Conservation (phyloP, 2,329 filamentous ascomycete species). For the Aspergillus ruber region DNA sequence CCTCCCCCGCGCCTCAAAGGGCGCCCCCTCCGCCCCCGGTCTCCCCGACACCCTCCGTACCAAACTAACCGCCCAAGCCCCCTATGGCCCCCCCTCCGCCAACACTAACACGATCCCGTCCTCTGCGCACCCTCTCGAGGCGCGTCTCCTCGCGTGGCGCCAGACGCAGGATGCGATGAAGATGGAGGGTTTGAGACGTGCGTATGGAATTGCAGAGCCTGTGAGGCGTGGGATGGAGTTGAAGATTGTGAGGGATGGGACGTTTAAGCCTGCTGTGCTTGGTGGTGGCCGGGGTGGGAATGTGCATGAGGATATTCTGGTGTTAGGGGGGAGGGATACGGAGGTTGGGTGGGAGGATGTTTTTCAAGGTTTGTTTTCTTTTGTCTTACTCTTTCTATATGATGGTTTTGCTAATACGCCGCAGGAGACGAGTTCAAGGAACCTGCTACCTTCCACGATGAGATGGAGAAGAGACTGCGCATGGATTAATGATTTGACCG, state of each 20-base stretch:
- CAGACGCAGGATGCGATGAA: conserved; percentile 79
- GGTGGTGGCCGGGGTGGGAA: conserved; percentile 53
- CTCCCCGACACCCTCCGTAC: conserved; percentile 88
- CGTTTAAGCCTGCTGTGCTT: conserved; percentile 68
- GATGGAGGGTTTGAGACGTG: conserved; percentile 79
- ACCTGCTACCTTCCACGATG: conserved; percentile 71
- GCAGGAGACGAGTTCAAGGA: conserved; percentile 62
- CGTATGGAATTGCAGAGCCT: conserved; percentile 89
- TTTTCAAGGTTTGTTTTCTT: conserved; percentile 56
- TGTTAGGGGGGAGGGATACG: conserved; percentile 61
- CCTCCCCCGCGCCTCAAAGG: conserved; percentile 50
- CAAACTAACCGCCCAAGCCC: conserved; percentile 62
- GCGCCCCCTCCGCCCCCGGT: conserved; percentile 84
- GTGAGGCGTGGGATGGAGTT: conserved; percentile 91
- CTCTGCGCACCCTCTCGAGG: conserved; percentile 81
- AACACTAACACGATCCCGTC: conserved; percentile 41
- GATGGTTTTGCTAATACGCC: conserved; percentile 6
- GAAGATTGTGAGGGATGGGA: conserved; percentile 70
- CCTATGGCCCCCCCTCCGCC: conserved; percentile 40
- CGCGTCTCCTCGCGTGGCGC: conserved; percentile 84
- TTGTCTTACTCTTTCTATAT: conserved; percentile 6
- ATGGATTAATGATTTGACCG: conserved; percentile 49
- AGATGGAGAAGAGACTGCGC: conserved; percentile 89
- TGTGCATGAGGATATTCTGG: conserved; percentile 83
- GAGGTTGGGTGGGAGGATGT: conserved; percentile 91